phyloP scores from a whole-genome alignment of 306 rosid genomes.

The Cajanus cajan region DNA sequence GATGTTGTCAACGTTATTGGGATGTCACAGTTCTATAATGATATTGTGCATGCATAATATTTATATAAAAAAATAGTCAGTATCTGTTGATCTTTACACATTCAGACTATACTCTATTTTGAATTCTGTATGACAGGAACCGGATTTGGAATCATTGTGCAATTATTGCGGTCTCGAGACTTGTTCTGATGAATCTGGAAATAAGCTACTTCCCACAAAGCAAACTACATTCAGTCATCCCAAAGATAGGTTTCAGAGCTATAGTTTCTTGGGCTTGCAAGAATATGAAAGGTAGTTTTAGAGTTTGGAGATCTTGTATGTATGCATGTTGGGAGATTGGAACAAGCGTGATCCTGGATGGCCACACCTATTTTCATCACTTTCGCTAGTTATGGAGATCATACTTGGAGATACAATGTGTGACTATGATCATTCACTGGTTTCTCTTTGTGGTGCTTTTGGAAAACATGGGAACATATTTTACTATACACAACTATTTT shows the following conservation, averaged over 20 bases:
- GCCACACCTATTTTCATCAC: neutral
- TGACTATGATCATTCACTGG: neutral
- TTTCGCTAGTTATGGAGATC: neutral
- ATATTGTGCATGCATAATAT: no score
- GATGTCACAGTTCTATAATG: no score
- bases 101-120: neutral
- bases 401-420: neutral
- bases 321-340: conserved; percentile 13
- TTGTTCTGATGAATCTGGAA: conserved; percentile 63
- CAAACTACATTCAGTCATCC: conserved; percentile 69
- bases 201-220: conserved; percentile 62
- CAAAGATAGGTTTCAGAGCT: conserved; percentile 51
- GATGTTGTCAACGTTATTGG: no score
- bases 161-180: conserved; percentile 65
- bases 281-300: conserved; percentile 39
- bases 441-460: neutral
- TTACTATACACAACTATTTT: neutral
- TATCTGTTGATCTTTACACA: neutral
- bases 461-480: neutral
- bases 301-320: neutral
- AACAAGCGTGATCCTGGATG: neutral
- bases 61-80: no score
- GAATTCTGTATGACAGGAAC: conserved; percentile 48
- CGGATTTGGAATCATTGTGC: conserved; percentile 70
- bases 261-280: conserved; percentile 55